Evolutionary conservation across 2,329 filamentous ascomycete species (phyloP), one percentile per base, ranked within the genome.

Genomic region (Monilinia vaccinii-corymbosi): DNA sequence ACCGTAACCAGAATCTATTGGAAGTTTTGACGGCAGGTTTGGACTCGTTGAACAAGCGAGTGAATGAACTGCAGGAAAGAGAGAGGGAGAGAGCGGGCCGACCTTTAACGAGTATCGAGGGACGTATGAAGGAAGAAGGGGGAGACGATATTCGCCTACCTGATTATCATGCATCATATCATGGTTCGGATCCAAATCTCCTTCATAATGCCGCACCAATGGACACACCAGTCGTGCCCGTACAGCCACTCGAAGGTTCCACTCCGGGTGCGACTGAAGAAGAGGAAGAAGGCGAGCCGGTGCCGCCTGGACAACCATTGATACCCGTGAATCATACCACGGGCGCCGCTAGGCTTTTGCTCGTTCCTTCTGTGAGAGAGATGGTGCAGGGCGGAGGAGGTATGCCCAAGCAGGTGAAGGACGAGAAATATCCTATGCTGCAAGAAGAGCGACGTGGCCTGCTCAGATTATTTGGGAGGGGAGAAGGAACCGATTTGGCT

Each of bases 261-360:
- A 59, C 48, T 13, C 56, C 56, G 0, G 56, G 56, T 25, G 56
- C 31, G 18, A 32, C 21, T 14, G 56, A 59, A 1, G 77, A 80
- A 48, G 71, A 74, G 52, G 80, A 81, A 45, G 79, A 69, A n/a
- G 58, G 50, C 23, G 64, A 69, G 9, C 74, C 78, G 13, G 79
- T 82, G 8, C 75, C 74, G 14, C 80, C 80, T 1, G 84, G 83
- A 50, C 80, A 85, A 65, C 81, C 88, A 16, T 83, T 87, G 1
- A 89, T 96, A 60, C 89, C 91, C 0, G 82, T 86, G 32, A 89
- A 96, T 66, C 93, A 97, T 70, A 95, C 90, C 0, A 97, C 92
- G 0, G 84, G 91, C n/a, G 91, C 91, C 1, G 89, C 94, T 55
- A 83, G 91, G 63, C 77, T 97, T 21, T 76, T 97, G 32, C 79